Evolutionary conservation across 306 rosid species (phyloP), one percentile per base, ranked within the genome.

Genomic region (Vigna angularis): DNA sequence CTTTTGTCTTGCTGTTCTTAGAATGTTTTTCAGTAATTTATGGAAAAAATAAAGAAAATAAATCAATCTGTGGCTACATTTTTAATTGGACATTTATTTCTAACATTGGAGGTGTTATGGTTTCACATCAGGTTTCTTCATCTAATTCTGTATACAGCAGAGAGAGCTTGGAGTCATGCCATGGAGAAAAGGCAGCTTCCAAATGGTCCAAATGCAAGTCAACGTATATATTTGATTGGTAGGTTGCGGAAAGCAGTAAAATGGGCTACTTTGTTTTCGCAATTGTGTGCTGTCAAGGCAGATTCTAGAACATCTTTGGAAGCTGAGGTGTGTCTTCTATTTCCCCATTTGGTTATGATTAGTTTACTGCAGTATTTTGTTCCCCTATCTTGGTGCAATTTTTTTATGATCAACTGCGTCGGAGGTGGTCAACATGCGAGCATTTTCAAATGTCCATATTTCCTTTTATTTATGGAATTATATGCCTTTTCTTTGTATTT

Each of bases 91-190:
- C 48, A 48, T 69, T 71, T 26, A 5, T 77, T 72, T 64, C 66
- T 78, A 58, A 84, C 66, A 4, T 30, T 85, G 64, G 17, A 50
- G 24, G 28, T 50, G 72, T 72, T 86, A 52, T 82, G 80, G 75
- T 75, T 74, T 81, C 78, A n/a, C 81, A 80, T 63, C 89, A 96
- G 99, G 96, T 93, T 77, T 90, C 98, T 96, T 74, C 99, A 96
- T 71, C 44, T 93, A 75, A 84, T 91, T 81, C 96, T 96, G 63
- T 91, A 96, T 79, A 83, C 88, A 16, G 93, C 98, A 24, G 99
- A 96, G 91, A 91, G 99, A 90, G 98, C 98, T 51, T 96, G 99
- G 83, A 96, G 98, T 82, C 96, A 96, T 86, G 99, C 99, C 66
- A 93, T 96, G 99, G 99, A 96, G 85, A 96, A 96, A 78, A 93